Percentiles rank a stretch among this genome's conserved stretches.
phyloP scores from a whole-genome alignment of 176 grass and related monocot genomes.

The Phyllostachys edulis region DNA sequence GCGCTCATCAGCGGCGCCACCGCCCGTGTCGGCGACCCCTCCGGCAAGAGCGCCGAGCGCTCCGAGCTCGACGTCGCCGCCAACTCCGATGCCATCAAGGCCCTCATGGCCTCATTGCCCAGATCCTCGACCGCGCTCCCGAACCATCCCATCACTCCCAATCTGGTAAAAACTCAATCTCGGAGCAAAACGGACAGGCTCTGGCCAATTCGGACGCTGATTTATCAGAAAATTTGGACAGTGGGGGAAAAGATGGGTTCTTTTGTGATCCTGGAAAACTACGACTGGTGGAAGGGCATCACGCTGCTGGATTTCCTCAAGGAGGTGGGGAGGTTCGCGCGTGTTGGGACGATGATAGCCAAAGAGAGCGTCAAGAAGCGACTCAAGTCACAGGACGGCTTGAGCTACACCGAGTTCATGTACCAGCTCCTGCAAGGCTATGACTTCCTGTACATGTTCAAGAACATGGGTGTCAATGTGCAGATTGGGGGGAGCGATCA shows the following conservation, averaged over 20 bases:
- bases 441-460: slow-evolving; percentile 84
- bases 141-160: slow-evolving; percentile 15
- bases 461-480: slow-evolving; percentile 86
- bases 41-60: too few relatives aligned
- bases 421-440: slow-evolving; percentile 97
- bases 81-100: slow-evolving; percentile 65
- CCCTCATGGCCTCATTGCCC: slow-evolving; percentile 9
- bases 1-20: slow-evolving; percentile 84
- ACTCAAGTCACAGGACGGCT: slow-evolving; percentile 71
- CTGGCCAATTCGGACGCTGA: background rate
- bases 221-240: slow-evolving; percentile 16
- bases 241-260: slow-evolving; percentile 42
- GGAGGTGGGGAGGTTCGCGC: slow-evolving; percentile 77
- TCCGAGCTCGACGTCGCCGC: background rate
- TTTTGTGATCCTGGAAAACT: slow-evolving; percentile 81
- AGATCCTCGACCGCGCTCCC: slow-evolving; percentile 45
- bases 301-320: slow-evolving; percentile 86
- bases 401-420: slow-evolving; percentile 97
- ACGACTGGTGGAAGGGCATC: slow-evolving; percentile 95
- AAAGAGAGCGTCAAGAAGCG: slow-evolving; percentile 97
- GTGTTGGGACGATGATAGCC: slow-evolving; percentile 81
- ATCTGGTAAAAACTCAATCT: background rate
- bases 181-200: slow-evolving; percentile 18
- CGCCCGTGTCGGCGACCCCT: slow-evolving; percentile 58
- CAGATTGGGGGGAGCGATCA: slow-evolving; percentile 97